phyloP scores from a whole-genome alignment of 805 yeast genomes.

The Monosporozyma solicola region DNA sequence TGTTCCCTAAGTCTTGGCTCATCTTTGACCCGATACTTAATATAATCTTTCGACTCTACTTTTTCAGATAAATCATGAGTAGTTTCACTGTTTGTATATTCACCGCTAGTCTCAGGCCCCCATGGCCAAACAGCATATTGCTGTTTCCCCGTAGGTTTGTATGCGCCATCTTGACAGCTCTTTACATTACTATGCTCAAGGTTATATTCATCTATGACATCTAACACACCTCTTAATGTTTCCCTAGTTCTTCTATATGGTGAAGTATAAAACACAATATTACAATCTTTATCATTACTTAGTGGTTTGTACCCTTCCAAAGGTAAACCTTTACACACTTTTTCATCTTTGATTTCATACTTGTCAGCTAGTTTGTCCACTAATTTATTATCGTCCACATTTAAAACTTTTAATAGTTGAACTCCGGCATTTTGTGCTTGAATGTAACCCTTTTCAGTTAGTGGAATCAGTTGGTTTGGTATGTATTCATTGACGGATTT shows the following conservation, averaged over 20 bases:
- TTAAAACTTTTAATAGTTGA: conserved; percentile 31
- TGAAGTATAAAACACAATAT: conserved; percentile 72
- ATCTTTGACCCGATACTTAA: conserved; percentile 56
- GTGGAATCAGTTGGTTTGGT: conserved; percentile 72
- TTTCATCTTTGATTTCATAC: conserved; percentile 7
- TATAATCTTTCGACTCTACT: conserved; percentile 17
- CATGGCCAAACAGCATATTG: conserved; percentile 26
- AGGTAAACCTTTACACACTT: conserved; percentile 10
- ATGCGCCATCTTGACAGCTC: conserved; percentile 9
- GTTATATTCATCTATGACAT: conserved; percentile 39
- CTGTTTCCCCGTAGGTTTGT: conserved; percentile 21
- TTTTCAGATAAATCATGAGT: conserved; percentile 7
- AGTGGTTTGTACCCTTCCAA: conserved; percentile 13
- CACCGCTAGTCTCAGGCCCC: conserved; percentile 18
- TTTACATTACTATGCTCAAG: conserved; percentile 19
- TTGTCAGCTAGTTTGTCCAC: conserved; percentile 16
- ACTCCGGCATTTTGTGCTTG: conserved; percentile 57
- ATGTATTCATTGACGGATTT: conserved; percentile 67
- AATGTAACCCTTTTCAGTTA: conserved; percentile 61
- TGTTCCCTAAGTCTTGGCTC: conserved; percentile 92
- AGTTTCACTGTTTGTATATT: conserved; percentile 17
- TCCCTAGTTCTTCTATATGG: conserved; percentile 82
- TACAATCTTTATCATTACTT: conserved; percentile 38
- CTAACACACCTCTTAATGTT: conserved; percentile 63
- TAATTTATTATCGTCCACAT: conserved; percentile 18